A percentile compares a stretch with the other conserved stretches of the same genome.
phyloP scores from a whole-genome alignment of 208 protist genomes.

The Acanthamoeba culbertsoni region DNA sequence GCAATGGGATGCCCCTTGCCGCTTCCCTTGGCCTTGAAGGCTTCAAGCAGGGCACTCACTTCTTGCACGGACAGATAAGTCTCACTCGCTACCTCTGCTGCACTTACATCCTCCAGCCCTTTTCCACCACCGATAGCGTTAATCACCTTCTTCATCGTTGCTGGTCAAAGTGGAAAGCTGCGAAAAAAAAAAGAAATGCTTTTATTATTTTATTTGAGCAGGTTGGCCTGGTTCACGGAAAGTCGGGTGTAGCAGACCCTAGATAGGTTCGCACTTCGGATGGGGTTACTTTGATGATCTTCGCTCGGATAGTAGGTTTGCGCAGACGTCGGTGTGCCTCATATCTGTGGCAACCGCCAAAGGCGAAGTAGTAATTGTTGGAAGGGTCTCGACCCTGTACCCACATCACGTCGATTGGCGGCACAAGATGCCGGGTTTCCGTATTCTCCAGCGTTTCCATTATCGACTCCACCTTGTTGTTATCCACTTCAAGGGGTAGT shows the following conservation, averaged over 20 bases:
- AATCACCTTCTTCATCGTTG: not conserved
- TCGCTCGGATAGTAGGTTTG: not conserved
- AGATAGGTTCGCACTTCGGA: not conserved
- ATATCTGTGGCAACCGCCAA: conserved; percentile 38
- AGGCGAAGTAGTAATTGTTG: conserved; percentile 51
- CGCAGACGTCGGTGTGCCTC: conserved; percentile 6
- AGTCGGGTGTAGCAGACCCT: not conserved
- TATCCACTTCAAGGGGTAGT: not conserved
- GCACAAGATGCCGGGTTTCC: not conserved
- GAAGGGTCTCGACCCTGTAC: not conserved
- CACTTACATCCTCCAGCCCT: not conserved
- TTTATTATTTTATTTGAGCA: not conserved
- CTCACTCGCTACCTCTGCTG: not conserved
- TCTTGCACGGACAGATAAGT: not conserved
- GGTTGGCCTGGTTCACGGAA: too few relatives aligned
- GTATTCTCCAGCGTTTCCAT: not conserved
- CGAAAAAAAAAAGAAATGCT: not conserved
- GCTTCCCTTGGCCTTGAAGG: conserved; percentile 43
- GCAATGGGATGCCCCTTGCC: conserved; percentile 29
- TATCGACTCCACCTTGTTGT: not conserved
- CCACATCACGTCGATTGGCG: conserved; percentile 33
- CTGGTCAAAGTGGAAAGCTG: not conserved
- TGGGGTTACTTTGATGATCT: not conserved
- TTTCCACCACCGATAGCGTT: not conserved
- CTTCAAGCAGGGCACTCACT: not conserved